Conservation (phyloP, 805 yeast species). For the Grigorovia jiainica region DNA sequence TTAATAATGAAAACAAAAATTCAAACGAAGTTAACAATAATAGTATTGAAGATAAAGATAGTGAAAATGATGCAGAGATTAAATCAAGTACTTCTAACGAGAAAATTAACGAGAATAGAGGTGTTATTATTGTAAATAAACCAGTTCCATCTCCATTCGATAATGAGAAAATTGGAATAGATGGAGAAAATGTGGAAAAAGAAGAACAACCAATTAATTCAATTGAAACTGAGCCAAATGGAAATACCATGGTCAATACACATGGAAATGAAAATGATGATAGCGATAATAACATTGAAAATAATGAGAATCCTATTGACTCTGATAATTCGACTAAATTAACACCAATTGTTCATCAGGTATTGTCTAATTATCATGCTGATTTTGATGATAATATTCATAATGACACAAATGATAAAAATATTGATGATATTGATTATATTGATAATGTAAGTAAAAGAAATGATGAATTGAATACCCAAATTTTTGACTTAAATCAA, state of each 20-base stretch:
- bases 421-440: conserved; percentile 7
- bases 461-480: conserved; percentile 16
- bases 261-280: not conserved
- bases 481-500: conserved; percentile 14
- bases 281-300: not conserved
- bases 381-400: not conserved
- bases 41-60: conserved; percentile 2
- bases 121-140: not conserved
- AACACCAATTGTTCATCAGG: conserved; percentile 14
- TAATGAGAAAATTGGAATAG: not conserved
- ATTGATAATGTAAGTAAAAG: conserved; percentile 6
- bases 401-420: conserved; percentile 3
- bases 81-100: no score
- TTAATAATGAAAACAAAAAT: no score
- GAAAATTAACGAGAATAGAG: not conserved
- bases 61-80: conserved; percentile 2
- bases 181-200: no score
- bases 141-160: not conserved
- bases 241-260: no score
- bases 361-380: not conserved
- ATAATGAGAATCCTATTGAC: not conserved
- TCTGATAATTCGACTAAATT: conserved; percentile 10
- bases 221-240: no score
- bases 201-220: no score
- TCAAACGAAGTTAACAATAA: not conserved